Evolutionary conservation across 345 rosid genomes (phyloP).

Genomic region (Eucalyptus marginata): DNA sequence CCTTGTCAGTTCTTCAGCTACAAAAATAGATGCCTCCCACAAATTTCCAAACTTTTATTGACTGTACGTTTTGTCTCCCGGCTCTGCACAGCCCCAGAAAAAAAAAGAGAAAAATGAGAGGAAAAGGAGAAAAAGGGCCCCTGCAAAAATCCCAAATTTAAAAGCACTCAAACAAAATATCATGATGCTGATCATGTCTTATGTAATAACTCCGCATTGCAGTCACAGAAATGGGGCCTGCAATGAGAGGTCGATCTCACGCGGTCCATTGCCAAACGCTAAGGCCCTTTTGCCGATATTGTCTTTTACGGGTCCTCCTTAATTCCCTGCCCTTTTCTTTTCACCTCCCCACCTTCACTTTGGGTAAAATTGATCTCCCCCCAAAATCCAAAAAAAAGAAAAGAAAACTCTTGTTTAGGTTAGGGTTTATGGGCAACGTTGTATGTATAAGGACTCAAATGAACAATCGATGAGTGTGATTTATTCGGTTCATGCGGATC

Average conservation of each 20-base stretch:
- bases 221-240: conserved; percentile 2
- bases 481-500: not conserved
- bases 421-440: not conserved
- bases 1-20: not conserved
- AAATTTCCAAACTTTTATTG: not conserved
- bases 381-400: too few relatives aligned
- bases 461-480: not conserved
- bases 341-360: not conserved
- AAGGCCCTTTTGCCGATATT: not conserved
- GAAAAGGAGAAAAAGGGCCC: not conserved
- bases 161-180: not conserved
- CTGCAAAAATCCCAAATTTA: not conserved
- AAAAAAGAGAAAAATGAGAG: not conserved
- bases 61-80: conserved; percentile 13
- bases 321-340: not conserved
- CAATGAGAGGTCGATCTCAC: conserved; percentile 36
- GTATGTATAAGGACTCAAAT: not conserved
- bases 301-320: not conserved
- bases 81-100: not conserved
- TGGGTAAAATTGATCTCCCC: not conserved
- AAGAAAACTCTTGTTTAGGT: not conserved
- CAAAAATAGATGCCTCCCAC: not conserved
- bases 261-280: not conserved
- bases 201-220: conserved; percentile 8
- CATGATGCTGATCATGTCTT: conserved; percentile 12